Evolutionary conservation across 192 early-diverging fungal genomes (phyloP).

Genomic region (Coemansia sp.): DNA sequence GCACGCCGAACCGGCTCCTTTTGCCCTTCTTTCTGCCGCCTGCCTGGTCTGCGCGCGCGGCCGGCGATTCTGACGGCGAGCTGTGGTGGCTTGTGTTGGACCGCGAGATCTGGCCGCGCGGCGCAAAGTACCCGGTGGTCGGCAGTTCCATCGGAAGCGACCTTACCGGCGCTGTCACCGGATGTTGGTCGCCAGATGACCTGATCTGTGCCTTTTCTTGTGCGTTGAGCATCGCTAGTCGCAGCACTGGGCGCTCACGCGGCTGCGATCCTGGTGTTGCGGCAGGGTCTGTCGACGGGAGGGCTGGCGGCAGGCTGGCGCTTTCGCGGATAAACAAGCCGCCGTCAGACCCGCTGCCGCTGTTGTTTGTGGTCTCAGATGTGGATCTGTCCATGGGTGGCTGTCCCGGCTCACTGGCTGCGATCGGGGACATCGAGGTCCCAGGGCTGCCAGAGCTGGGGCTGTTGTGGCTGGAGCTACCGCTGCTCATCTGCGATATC

Average conservation of each 20-base stretch:
- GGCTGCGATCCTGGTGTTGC: not conserved
- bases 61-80: not conserved
- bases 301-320: slow-evolving; percentile 10
- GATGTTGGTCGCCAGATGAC: slow-evolving; percentile 13
- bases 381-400: not conserved
- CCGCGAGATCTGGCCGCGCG: slow-evolving; percentile 21
- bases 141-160: slow-evolving; percentile 29
- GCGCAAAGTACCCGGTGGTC: slow-evolving; percentile 46
- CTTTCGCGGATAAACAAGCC: slow-evolving; percentile 3
- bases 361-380: not conserved
- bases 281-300: slow-evolving; percentile 1
- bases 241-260: slow-evolving; percentile 24
- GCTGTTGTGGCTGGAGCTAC: too few relatives aligned
- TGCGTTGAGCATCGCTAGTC: slow-evolving; percentile 41
- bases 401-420: not conserved
- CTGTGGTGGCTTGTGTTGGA: slow-evolving; percentile 7
- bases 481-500: too few relatives aligned
- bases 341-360: not conserved
- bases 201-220: slow-evolving; percentile 16
- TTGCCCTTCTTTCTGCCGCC: not conserved
- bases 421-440: not conserved
- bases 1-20: not conserved
- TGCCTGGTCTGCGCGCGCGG: not conserved
- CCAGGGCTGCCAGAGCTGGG: too few relatives aligned
- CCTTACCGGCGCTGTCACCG: slow-evolving; percentile 34